These are phyloP conservation scores for Neurospora sp. DNA, from an alignment of 495 filamentous ascomycete species.

Conservation along the genomic window DNA sequence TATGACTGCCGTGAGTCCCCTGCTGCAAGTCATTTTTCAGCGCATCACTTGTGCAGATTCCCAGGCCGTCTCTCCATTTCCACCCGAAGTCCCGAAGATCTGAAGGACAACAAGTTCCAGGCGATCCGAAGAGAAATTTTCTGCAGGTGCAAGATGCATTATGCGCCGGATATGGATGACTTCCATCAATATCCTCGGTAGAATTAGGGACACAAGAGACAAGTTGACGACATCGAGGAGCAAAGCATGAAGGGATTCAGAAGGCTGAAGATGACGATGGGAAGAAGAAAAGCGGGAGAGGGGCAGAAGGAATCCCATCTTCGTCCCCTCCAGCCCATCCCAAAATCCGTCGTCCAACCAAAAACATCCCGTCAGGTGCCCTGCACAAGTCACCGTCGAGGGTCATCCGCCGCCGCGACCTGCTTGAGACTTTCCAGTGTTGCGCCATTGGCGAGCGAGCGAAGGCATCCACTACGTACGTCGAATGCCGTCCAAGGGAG, in stretches of 20 bases:
- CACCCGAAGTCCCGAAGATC: neutral
- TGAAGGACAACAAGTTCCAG: neutral
- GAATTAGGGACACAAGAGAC: neutral
- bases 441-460: neutral
- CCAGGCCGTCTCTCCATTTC: neutral
- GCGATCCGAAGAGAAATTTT: neutral
- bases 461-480: neutral
- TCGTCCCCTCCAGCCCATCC: neutral
- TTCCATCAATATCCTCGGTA: neutral
- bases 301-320: neutral
- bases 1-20: neutral
- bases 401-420: neutral
- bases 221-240: neutral
- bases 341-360: neutral
- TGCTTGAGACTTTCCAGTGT: neutral
- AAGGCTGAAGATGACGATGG: neutral
- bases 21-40: neutral
- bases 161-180: neutral
- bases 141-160: neutral
- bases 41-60: neutral
- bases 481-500: neutral
- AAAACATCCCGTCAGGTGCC: neutral
- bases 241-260: neutral
- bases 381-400: neutral
- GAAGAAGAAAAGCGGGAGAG: neutral